A percentile compares a stretch with the other conserved stretches of the same genome.
These are phyloP conservation scores for Chenopodium suecicum DNA, from an alignment of 148 eudicot species.

Conservation along the genomic window DNA sequence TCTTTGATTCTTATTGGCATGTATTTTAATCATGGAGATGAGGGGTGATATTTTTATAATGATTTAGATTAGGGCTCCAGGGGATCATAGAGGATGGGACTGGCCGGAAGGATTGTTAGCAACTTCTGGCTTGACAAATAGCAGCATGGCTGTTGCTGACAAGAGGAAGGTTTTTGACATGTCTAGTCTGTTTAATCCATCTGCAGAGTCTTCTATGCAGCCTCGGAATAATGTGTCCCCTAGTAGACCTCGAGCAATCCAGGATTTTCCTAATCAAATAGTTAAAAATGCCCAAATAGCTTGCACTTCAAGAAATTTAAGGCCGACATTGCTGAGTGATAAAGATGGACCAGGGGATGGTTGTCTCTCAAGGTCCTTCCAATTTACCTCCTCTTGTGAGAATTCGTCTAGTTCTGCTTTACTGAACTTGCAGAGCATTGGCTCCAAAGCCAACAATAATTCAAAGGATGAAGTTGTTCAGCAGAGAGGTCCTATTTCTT, in stretches of 20 bases:
- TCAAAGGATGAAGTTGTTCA: constrained; percentile 29
- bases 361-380: constrained; percentile 28
- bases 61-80: constrained; percentile 68
- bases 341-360: constrained; percentile 27
- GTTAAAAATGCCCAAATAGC: constrained; percentile 21
- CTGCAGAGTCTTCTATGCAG: constrained; percentile 38
- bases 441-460: constrained; percentile 24
- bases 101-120: constrained; percentile 65
- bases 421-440: constrained; percentile 26
- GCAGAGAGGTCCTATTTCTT: constrained; percentile 36
- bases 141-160: constrained; percentile 27
- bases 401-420: constrained; percentile 27
- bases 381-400: constrained; percentile 23
- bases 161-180: constrained; percentile 35
- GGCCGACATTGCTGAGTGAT: constrained; percentile 28
- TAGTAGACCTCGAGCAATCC: constrained; percentile 22
- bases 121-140: constrained; percentile 38
- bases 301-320: constrained; percentile 19
- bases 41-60: constrained; percentile 51
- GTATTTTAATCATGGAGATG: constrained; percentile 38
- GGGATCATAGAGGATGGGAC: constrained; percentile 70
- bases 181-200: constrained; percentile 36
- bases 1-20: constrained; percentile 32
- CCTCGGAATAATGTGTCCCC: constrained; percentile 25
- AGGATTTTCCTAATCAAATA: constrained; percentile 25